Evolutionary conservation across 2,329 filamentous ascomycete species (phyloP), one percentile per base, ranked within the genome.

Genomic region (Fusarium oligoseptatum): DNA sequence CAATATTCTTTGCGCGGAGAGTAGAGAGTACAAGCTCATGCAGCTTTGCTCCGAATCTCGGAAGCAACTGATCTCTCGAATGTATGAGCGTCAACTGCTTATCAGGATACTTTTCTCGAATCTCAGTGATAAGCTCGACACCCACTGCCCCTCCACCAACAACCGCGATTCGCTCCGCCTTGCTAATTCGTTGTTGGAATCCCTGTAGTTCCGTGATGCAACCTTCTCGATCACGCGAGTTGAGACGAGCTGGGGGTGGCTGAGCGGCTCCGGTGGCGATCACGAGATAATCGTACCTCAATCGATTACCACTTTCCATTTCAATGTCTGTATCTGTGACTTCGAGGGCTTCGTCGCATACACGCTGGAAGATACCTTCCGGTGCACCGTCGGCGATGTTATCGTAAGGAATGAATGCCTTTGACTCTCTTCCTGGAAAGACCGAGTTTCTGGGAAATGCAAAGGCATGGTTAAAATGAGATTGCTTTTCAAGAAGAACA

Each of bases 261-360:
- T 76, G 74, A 0, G 61, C 62, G 1, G 74, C 72, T 14, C 74
- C 74, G 3, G 74, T 76, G 0, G 74, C 74, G 6, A 76, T n/a
- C 0, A 73, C 61, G 1, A 75, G 64, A 2, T 73, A 75, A 0
- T 70, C 61, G 8, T 68, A 76, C 2, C 55, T 15, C 2, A 76
- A 1, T 0, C 55, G 48, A 4, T n/a, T 4, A 0, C 74, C 74
- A 3, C 17, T 43, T 0, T 8, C 32, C 2, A 71, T 61, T 4
- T 50, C 43, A 1, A 76, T 29, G 12, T 57, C 27, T 0, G 50
- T 60, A 0, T 57, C 64, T 0, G 64, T 62, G 0, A 76, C 37
- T 1, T 65, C 58, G 0, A 58, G 27, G 4, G 60, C 74, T 6
- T 70, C 50, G 3, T 73, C 74, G 1, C 66, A 56, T 0, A 67